Percentiles rank a stretch among this genome's conserved stretches.
phyloP scores from a whole-genome alignment of 352 stramenopile species.

The Phytopythium delawarense region DNA sequence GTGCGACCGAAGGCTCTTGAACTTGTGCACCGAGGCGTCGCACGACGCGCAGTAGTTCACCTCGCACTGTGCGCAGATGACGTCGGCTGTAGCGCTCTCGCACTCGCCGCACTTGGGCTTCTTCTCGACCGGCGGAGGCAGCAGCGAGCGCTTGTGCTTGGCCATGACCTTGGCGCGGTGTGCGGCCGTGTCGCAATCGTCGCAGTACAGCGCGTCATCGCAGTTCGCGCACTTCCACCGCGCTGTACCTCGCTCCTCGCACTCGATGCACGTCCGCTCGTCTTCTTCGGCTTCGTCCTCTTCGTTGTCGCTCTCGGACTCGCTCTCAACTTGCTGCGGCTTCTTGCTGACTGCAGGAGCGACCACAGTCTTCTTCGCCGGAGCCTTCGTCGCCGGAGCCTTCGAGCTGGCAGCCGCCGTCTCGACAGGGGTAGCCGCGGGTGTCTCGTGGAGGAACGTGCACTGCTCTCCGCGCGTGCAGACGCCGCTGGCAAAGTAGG shows the following conservation, averaged over 20 bases:
- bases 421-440: constrained; percentile 1
- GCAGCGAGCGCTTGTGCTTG: constrained; percentile 35
- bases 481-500: constrained; percentile 43
- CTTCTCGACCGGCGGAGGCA: constrained; percentile 10
- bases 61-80: constrained; percentile 57
- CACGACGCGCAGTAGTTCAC: constrained; percentile 49
- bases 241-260: constrained; percentile 39
- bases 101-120: constrained; percentile 28
- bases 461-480: constrained; percentile 54
- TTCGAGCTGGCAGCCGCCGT: neutral
- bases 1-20: constrained; percentile 65
- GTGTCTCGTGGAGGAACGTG: constrained; percentile 32
- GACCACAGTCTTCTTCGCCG: constrained; percentile 4
- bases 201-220: constrained; percentile 60
- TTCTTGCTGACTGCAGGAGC: neutral
- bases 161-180: constrained; percentile 63
- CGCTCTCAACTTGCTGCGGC: neutral
- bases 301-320: constrained; percentile 3
- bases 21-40: constrained; percentile 62
- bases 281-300: constrained; percentile 8
- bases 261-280: constrained; percentile 55
- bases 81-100: constrained; percentile 26
- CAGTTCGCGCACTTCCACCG: constrained; percentile 52
- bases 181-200: constrained; percentile 48
- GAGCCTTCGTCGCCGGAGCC: neutral